Evolutionary conservation across 2,329 filamentous ascomycete species (phyloP), one percentile per base, ranked within the genome.

Genomic region (Talaromyces sp.): DNA sequence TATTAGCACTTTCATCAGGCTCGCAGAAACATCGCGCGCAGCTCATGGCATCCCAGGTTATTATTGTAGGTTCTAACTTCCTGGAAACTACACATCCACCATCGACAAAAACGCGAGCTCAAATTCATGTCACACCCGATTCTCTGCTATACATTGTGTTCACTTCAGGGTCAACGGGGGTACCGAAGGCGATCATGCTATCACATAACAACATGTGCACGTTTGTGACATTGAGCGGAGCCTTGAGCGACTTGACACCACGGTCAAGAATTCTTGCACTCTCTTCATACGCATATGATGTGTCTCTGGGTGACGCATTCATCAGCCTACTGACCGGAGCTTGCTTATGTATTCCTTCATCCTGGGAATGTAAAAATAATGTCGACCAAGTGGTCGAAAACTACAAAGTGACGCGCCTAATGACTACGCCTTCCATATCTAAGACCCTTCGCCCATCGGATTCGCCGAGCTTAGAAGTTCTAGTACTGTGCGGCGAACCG

Each of bases 261-360:
- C 72, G 79, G 0, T 87, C 85, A 4, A 79, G 88, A 2, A 84
- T 89, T 9, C 81, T 87, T 10, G 82, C 85, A 62, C 79, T 84
- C 60, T 83, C 82, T 0, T 83, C 81, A 2, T 84, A 82, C 66
- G 79, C 81, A n/a, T 81, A 83, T 56, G 83, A 86, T 64, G 77
- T 83, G 33, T 78, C 80, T 57, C 75, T 86, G 53, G 74, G 79
- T 27, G 83, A 85, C 66, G 79, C 84, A 47, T 80, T 86, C 57
- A 77, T 80, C 1, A 83, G 85, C 0, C 73, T 88, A 3, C 73
- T 80, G 85, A 85, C 3, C 85, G 83, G 33, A 3, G 10, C 10
- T 0, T 86, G 83, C 50, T 77, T 88, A 9, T 87, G 85, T 62
- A 79, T 88, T 1, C 57, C 57, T 6, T 59, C 57, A 16, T 53